Base-by-base conservation (phyloP, 1,284 basidiomycete genomes). In the Retiboletus flavoniger region DNA sequence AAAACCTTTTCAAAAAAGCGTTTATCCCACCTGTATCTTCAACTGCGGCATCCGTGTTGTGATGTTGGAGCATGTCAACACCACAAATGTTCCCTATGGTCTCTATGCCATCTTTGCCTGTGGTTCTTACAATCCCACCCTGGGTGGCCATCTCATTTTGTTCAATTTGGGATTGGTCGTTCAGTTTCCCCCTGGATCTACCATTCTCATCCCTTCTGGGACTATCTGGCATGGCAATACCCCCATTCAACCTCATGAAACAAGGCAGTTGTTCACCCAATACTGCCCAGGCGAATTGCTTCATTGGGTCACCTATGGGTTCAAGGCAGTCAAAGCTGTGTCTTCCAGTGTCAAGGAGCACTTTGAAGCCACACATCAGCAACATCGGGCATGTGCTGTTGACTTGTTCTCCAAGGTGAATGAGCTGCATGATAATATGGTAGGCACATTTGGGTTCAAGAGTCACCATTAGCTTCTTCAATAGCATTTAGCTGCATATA, bases 181-280 rank as follows among this genome's bases (percentile, higher is more conserved):
- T 10, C 6, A 49, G 8, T 43, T 43, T 3, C 40, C 40, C 9
- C 32, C 34, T 9, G 21, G 40, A 21, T 31, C 29, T 5, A 24
- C 54, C 24, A 26, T 53, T 3, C 19, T 60, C 2, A 21, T 61
- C 4, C 60, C 60, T 3, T 61, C 53, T 1, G 48, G 47, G 0
- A 61, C 47, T 19, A 26, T 61, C 3, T 19, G 14, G 0, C 53
- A 61, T 24, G 52, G 56, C 10, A 60, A 60, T 7, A 24, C 35
- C 1, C 0, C 49, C 1, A 47, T 53, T 4, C 8, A 43, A 3
- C 17, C 26, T 0, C 9, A 29, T 0, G 50, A 61, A 42, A 59
- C 24, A 6, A 32, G 51, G 6, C 21, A 53, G 2, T 62, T 47
- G 0, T 47, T 62, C 16, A 59, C 51, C 0, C 60, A 62, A 7